Percentiles rank a stretch among this genome's conserved stretches.
Evolutionary conservation across 2,329 filamentous ascomycete genomes (phyloP).

Genomic region (Trichoderma simmonsii): DNA sequence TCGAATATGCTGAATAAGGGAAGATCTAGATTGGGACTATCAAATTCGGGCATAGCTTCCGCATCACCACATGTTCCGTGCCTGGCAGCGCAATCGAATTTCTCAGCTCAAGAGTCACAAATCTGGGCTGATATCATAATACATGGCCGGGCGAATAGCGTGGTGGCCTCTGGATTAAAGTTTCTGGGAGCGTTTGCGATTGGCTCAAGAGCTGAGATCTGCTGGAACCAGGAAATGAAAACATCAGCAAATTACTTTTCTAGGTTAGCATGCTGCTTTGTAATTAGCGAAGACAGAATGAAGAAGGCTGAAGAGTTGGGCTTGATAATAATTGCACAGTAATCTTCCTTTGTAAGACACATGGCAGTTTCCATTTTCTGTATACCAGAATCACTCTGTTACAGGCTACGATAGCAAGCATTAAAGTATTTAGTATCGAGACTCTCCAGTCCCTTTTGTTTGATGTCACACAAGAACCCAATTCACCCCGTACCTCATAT

Average conservation of each 20-base stretch:
- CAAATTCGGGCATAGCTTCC: background rate
- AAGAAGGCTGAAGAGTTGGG: background rate
- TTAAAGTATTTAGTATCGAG: background rate
- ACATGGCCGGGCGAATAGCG: background rate
- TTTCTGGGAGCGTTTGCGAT: background rate
- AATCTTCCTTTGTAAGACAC: background rate
- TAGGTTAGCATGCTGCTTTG: background rate
- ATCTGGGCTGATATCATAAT: background rate
- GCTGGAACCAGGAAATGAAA: background rate
- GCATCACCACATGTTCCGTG: background rate
- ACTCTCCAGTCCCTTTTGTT: background rate
- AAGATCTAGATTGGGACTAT: background rate
- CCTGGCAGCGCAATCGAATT: background rate
- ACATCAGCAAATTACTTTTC: background rate
- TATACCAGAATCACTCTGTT: background rate
- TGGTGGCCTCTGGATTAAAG: background rate
- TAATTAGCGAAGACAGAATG: background rate
- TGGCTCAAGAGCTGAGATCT: background rate
- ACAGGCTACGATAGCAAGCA: background rate
- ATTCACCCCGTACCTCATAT: background rate
- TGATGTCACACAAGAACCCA: background rate
- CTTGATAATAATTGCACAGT: background rate
- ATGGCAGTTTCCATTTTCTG: background rate
- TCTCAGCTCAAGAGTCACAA: background rate
- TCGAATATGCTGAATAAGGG: background rate